Conservation (phyloP, 345 rosid genomes). For the Salix arbutifolia region DNA sequence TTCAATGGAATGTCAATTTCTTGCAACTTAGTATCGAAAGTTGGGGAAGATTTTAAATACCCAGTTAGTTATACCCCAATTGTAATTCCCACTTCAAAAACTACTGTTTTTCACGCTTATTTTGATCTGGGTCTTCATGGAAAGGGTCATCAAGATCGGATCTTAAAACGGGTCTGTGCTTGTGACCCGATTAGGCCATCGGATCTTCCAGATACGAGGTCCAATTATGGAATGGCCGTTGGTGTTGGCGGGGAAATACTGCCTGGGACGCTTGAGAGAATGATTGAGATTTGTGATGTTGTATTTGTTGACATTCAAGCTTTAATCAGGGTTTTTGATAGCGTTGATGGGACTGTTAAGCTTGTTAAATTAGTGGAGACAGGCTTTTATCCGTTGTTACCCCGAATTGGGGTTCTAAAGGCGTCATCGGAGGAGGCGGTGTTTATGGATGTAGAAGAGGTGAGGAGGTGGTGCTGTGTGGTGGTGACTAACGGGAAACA, state of each 20-base stretch:
- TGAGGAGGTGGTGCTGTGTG: slow-evolving; percentile 67
- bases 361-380: slow-evolving; percentile 55
- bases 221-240: slow-evolving; percentile 83
- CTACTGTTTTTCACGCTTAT: slow-evolving; percentile 77
- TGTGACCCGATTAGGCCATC: slow-evolving; percentile 64
- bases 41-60: slow-evolving; percentile 72
- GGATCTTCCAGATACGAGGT: slow-evolving; percentile 59
- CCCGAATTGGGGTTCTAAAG: slow-evolving; percentile 64
- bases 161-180: slow-evolving; percentile 60
- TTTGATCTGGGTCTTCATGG: slow-evolving; percentile 42
- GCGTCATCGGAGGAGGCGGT: slow-evolving; percentile 82
- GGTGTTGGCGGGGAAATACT: slow-evolving; percentile 94
- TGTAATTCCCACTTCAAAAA: slow-evolving; percentile 36
- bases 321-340: slow-evolving; percentile 65
- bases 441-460: slow-evolving; percentile 76
- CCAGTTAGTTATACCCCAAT: slow-evolving; percentile 41
- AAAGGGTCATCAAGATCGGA: slow-evolving; percentile 52
- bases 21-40: slow-evolving; percentile 55
- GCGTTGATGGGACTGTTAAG: slow-evolving; percentile 57
- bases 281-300: slow-evolving; percentile 64
- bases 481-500: slow-evolving; percentile 87
- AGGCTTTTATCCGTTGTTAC: slow-evolving; percentile 56
- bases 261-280: slow-evolving; percentile 75
- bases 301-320: slow-evolving; percentile 86
- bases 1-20: slow-evolving; percentile 53